Conservation (phyloP, 2,329 filamentous ascomycete genomes). For the Chaetomiaceae sp. region DNA sequence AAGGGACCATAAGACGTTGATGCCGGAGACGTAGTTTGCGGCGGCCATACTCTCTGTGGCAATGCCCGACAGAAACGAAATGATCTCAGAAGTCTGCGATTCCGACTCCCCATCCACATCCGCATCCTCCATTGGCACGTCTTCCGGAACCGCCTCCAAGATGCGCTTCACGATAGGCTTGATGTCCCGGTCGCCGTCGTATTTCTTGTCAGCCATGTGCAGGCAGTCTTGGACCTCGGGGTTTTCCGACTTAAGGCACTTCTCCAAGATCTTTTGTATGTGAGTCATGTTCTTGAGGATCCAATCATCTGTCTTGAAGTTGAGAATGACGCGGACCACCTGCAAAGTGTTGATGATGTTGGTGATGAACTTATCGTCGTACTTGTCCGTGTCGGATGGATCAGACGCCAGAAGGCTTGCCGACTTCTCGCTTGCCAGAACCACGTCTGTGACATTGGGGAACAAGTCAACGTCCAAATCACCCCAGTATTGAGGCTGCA, state of each 20-base stretch:
- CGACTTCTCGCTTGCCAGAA: slow-evolving; percentile 77
- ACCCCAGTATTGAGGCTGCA: slow-evolving; percentile 85
- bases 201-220: slow-evolving; percentile 66
- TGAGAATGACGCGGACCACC: slow-evolving; percentile 82
- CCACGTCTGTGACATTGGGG: slow-evolving; percentile 80
- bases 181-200: slow-evolving; percentile 64
- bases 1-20: slow-evolving; percentile 91
- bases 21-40: slow-evolving; percentile 76
- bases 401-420: slow-evolving; percentile 54
- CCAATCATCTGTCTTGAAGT: slow-evolving; percentile 87
- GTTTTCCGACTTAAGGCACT: slow-evolving; percentile 80
- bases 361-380: slow-evolving; percentile 78
- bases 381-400: slow-evolving; percentile 61
- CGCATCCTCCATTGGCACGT: slow-evolving; percentile 66
- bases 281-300: slow-evolving; percentile 70
- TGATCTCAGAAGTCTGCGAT: slow-evolving; percentile 77
- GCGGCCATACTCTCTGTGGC: slow-evolving; percentile 83
- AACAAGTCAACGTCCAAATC: slow-evolving; percentile 90
- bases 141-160: slow-evolving; percentile 83
- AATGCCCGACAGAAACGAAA: slow-evolving; percentile 76
- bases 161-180: slow-evolving; percentile 74
- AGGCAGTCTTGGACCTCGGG: slow-evolving; percentile 91
- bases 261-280: slow-evolving; percentile 85
- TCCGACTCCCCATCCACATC: slow-evolving; percentile 83
- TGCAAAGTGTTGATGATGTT: slow-evolving; percentile 92